Conservation (phyloP, 2,329 filamentous ascomycete genomes). For the Trichophyton simii region DNA sequence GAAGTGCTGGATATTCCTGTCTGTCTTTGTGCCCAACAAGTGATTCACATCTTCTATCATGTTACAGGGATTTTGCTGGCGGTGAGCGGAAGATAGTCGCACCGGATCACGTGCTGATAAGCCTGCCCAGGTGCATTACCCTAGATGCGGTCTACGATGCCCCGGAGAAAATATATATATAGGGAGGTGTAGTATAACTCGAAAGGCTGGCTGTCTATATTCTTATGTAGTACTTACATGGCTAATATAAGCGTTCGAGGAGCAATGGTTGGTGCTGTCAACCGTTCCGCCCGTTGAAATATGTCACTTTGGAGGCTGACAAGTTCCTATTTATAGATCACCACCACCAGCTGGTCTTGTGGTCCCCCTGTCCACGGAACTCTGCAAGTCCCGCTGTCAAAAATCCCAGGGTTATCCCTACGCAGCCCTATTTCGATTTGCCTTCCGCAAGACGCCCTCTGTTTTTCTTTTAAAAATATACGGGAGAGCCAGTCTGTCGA, state of each 20-base stretch:
- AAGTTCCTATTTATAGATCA: neutral
- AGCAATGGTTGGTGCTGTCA: no score
- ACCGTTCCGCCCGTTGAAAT: no score
- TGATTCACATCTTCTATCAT: neutral
- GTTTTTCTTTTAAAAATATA: neutral
- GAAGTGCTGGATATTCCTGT: neutral
- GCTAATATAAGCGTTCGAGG: no score
- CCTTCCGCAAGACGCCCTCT: neutral
- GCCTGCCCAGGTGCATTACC: no score
- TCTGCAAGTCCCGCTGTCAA: neutral
- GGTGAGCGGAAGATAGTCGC: conserved; percentile 2
- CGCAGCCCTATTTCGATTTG: neutral
- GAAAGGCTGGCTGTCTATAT: no score
- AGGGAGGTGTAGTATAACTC: neutral
- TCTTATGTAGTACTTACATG: no score
- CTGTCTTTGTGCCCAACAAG: conserved; percentile 4
- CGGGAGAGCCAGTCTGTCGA: neutral
- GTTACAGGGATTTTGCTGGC: neutral
- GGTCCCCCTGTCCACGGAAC: neutral
- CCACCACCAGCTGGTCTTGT: neutral
- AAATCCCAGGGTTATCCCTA: neutral
- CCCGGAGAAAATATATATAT: neutral
- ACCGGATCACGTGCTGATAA: neutral
- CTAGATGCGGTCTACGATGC: neutral
- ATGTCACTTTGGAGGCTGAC: no score